Conservation (phyloP, 768 basidiomycete species). For the Calocera viscosa region DNA sequence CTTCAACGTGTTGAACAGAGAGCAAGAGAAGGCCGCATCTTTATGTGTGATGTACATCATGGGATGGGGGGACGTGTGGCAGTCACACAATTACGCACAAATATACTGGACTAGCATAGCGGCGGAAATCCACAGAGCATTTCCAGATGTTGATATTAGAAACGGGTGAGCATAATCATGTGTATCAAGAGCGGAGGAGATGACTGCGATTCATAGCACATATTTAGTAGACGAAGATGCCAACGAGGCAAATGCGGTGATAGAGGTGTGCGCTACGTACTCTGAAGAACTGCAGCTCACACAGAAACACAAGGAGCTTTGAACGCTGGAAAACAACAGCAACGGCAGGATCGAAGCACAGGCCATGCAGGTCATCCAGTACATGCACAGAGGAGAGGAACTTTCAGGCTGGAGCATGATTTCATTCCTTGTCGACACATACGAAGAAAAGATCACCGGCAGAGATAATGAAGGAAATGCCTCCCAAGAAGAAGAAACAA, state of each 20-base stretch:
- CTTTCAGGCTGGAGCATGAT: conserved; percentile 19
- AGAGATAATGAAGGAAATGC: too few relatives aligned
- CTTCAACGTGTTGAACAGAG: conserved; percentile 26
- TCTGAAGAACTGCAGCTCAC: too few relatives aligned
- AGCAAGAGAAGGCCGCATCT: conserved; percentile 32
- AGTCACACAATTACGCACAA: conserved; percentile 29
- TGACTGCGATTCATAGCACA: neutral
- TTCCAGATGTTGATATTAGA: neutral
- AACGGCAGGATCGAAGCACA: neutral
- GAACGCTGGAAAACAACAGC: too few relatives aligned
- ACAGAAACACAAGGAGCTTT: too few relatives aligned
- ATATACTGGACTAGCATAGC: conserved; percentile 26
- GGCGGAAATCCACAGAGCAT: neutral
- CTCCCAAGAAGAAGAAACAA: neutral
- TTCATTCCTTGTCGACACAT: conserved; percentile 27
- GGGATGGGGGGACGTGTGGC: conserved; percentile 33
- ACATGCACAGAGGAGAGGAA: conserved; percentile 14
- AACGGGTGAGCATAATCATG: neutral
- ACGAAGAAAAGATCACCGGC: conserved; percentile 20
- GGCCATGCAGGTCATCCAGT: too few relatives aligned
- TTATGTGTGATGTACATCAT: conserved; percentile 34
- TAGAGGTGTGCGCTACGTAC: conserved; percentile 24
- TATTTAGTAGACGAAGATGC: conserved; percentile 19
- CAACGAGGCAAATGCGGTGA: conserved; percentile 19
- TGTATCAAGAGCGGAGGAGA: neutral